Conservation (phyloP, 2,329 filamentous ascomycete species). For the Alternaria arbusti region DNA sequence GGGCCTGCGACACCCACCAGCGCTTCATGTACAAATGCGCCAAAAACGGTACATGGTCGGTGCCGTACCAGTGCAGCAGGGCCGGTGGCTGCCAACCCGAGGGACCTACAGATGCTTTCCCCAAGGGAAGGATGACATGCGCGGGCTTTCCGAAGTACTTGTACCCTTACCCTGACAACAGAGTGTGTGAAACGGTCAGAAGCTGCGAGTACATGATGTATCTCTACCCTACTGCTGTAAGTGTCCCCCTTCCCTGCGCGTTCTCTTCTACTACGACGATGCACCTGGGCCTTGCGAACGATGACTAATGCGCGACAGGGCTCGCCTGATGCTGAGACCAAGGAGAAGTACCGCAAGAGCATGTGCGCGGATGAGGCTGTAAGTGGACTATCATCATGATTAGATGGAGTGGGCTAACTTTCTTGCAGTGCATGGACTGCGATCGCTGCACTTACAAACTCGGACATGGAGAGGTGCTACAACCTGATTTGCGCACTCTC, state of each 20-base stretch:
- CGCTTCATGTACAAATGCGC: background rate
- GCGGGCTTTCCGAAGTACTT: background rate
- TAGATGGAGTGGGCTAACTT: background rate
- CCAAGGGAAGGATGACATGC: background rate
- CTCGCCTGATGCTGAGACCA: background rate
- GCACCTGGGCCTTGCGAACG: background rate
- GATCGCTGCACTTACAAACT: slow-evolving; percentile 9
- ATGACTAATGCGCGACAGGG: background rate
- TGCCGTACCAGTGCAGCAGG: background rate
- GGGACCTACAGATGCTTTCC: background rate
- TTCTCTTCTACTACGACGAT: background rate
- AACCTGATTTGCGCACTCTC: slow-evolving; percentile 4
- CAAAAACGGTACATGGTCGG: background rate
- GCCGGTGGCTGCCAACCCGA: background rate
- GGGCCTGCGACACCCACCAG: background rate
- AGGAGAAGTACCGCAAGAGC: background rate
- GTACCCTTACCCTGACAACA: background rate
- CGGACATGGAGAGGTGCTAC: background rate
- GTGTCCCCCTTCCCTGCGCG: background rate
- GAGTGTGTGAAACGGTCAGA: background rate
- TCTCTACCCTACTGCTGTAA: background rate
- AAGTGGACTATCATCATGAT: background rate
- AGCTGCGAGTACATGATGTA: background rate
- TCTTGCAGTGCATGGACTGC: slow-evolving; percentile 7
- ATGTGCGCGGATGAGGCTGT: slow-evolving; percentile 8